A percentile compares a stretch with the other conserved stretches of the same genome.
These are phyloP conservation scores for Lactarius sp. DNA, from an alignment of 768 basidiomycete species.

Conservation along the genomic window DNA sequence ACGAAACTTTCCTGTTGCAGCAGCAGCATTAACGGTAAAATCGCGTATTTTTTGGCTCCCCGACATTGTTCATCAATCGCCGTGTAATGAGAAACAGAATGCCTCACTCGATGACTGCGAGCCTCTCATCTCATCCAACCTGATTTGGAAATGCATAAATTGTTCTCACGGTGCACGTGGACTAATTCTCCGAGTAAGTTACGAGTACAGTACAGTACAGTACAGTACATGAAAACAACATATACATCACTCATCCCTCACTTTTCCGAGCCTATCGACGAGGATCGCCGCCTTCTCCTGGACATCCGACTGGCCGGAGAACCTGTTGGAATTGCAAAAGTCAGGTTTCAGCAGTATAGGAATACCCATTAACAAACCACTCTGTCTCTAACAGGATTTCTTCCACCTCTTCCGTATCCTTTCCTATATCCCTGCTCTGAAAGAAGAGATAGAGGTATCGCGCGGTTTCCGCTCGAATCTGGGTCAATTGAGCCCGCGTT, in stretches of 20 bases:
- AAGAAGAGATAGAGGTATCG: constrained; percentile 78
- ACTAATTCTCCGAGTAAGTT: too few species aligned
- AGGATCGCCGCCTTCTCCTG: constrained; percentile 23
- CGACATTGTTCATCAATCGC: constrained; percentile 15
- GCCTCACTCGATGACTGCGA: not conserved
- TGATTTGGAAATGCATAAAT: constrained; percentile 7
- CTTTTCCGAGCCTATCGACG: constrained; percentile 6
- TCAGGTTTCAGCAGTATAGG: not conserved
- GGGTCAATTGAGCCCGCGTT: constrained; percentile 17
- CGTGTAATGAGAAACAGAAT: not conserved
- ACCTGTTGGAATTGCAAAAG: constrained; percentile 1
- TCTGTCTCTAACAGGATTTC: constrained; percentile 74
- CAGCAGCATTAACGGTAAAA: constrained; percentile 70
- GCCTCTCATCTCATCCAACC: not conserved
- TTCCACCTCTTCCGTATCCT: constrained; percentile 63
- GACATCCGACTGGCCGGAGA: constrained; percentile 11
- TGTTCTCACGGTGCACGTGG: constrained; percentile 17
- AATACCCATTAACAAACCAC: constrained; percentile 47
- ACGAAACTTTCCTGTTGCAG: constrained; percentile 82
- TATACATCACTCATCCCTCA: not conserved
- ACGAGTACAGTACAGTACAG: not conserved
- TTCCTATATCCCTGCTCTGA: constrained; percentile 61
- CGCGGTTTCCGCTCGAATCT: constrained; percentile 79
- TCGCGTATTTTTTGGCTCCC: constrained; percentile 2
- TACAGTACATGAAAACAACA: not conserved